Base-by-base conservation (phyloP, 164 flowering plant genomes). In the Annona cherimola region DNA sequence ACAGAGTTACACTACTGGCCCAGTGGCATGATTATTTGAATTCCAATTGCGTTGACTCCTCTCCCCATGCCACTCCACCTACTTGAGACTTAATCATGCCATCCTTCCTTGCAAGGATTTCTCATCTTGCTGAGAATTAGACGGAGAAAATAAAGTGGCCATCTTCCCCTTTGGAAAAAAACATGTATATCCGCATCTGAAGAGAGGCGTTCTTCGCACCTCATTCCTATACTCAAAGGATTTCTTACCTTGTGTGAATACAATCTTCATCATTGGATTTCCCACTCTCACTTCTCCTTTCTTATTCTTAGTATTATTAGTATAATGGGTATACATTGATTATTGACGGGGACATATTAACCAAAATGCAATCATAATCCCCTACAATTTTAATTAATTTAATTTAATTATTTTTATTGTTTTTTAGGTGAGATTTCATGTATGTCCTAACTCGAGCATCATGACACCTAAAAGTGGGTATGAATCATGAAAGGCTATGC, bases 301-400 rank as follows among this genome's bases (percentile, higher is more conserved):
- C 78, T 55, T 60, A 74, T 74, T 74, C 76, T 66, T 66, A 78
- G 74, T 43, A 66, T 78, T 59, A 61, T 70, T 62, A 55, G 26
- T 43, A 61, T 70, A 70, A 74, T 63, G 18, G 78, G 64, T n/a
- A 78, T 74, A 35, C 65, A 8, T 50, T 71, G 44, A 78, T 76
- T 62, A 20, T 62, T 67, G 78, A 76, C 63, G 73, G 65, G 4
- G 78, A 78, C 83, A 69, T 72, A 69, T 76, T 76, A 81, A 81
- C 83, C 81, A 74, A 71, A 76, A 74, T 42, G 74, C 79, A 76
- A 81, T 81, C 72, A 76, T 78, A 66, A 74, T 69, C 71, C 57
- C 45, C 18, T 16, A 44, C 46, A 50, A 35, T 68, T 16, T 26
- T 26, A 26, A 26, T 26, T 26, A 26, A 26, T 26, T 26, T 26